Base-by-base conservation (phyloP, 805 yeast genomes). In the Ogataea pilisensis region DNA sequence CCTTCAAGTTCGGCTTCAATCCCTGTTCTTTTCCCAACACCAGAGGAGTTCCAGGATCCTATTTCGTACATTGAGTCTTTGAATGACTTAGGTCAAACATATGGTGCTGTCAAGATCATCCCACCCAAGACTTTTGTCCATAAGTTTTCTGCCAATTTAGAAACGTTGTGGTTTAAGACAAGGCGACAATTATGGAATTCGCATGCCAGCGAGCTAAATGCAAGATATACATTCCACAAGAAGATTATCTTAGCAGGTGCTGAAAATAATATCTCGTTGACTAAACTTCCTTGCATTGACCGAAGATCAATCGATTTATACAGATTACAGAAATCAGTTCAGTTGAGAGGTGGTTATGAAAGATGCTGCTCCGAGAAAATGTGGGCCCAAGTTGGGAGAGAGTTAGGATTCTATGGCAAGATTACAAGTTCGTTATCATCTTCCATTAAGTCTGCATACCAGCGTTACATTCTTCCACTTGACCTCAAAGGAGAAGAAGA, bases 351-450 rank as follows among this genome's bases (percentile, higher is more conserved):
- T 16, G 95, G 95, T 0, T 80, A 70, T 55, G 68, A 69, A 9
- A 68, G 62, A 9, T 89, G 86, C n/a, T 75, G 83, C 34, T 60
- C 71, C 41, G 73, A 73, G 41, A 83, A 84, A 53, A 66, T 77
- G 34, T 87, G 95, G 96, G 88, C 88, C 1, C 88, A 84, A 54
- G 74, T 87, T 8, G 91, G 91, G 12, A 69, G 89, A 40, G 95
- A 85, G 51, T 63, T 87, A 37, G 95, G 95, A 0, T 84, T 80
- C 56, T 73, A 78, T 25, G 88, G 87, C 2, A 73, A 78, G 49
- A 78, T 80, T 38, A 80, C 82, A 75, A 80, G 85, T 25, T 80
- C 88, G 11, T 59, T 84, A 34, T 79, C 87, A 12, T 75, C 88
- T 13, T 74, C 88, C 1, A 63, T 85, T 45, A 77, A 82, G 53